Base-by-base conservation (phyloP, 2,329 filamentous ascomycete genomes). In the Paraphoma sp. region DNA sequence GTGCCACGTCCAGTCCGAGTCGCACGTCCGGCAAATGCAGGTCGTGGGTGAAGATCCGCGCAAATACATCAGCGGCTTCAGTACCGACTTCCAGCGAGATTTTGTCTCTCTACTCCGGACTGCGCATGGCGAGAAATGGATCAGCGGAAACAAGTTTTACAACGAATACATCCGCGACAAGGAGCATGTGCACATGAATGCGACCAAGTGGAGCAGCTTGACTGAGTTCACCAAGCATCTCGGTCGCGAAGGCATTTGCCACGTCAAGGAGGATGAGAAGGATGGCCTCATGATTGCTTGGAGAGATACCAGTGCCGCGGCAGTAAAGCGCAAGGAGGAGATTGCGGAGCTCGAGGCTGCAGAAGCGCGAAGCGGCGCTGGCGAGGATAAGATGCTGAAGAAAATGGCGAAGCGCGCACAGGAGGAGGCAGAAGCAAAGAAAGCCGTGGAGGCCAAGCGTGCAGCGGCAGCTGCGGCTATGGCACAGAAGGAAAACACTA, bases 121-220 rank as follows among this genome's bases (percentile, higher is more conserved):
- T 0, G 86, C 89, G 0, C 95, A 99, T 70, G 92, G 93, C 60
- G 93, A 97, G 78, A 99, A 99, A 77, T 86, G 87, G 68, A 88
- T 98, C 1, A 86, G 93, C 33, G 86, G 93, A 49, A 99, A 99
- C 71, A 88, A 91, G 59, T 98, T 98, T 76, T 99, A 99, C 78
- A 92, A 98, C 74, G 89, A 93, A 71, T 95, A 96, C 69, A 97
- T 98, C 65, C 84, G 87, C 14, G 89, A 78, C 23, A 77, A 77
- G 54, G 75, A 76, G 69, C 94, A 98, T 73, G 82, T 95, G 8
- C 95, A 98, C 74, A 93, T 98, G 90, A 97, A 97, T 76, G 84
- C 92, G 7, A 98, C 95, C 0, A 89, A 89, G 69, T 98, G 93
- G 93, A 86, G 89, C 4, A 91, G 87, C 51, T 79, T 99, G 66